Conservation (phyloP, 345 rosid species). For the Citrus sp. region DNA sequence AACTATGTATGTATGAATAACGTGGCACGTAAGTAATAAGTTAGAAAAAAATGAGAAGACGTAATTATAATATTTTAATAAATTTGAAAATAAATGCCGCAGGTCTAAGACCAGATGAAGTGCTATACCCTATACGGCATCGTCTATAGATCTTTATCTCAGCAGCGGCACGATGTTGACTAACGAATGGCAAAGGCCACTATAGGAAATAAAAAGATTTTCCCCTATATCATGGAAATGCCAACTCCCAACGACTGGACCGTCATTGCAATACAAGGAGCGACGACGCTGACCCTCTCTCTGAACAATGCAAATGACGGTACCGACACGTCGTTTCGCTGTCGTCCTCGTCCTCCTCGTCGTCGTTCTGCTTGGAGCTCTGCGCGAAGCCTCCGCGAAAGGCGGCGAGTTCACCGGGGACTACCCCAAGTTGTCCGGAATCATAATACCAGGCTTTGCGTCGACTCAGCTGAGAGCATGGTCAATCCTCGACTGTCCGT, state of each 20-base stretch:
- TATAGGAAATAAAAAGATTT: not conserved
- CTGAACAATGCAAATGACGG: constrained; percentile 22
- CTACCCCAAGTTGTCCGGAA: constrained; percentile 81
- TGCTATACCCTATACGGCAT: not conserved
- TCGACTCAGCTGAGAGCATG: constrained; percentile 97
- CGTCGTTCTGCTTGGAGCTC: constrained; percentile 15
- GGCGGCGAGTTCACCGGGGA: constrained; percentile 50
- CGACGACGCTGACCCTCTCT: not conserved
- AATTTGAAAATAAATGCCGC: not conserved
- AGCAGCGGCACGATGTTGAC: not conserved
- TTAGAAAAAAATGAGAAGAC: too few relatives aligned
- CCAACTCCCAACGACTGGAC: too few relatives aligned
- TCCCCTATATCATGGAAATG: too few relatives aligned
- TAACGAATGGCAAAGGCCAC: not conserved
- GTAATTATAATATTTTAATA: too few relatives aligned
- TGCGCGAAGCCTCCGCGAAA: constrained; percentile 8
- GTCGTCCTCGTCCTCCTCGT: not conserved
- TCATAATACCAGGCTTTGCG: constrained; percentile 96
- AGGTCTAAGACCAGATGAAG: not conserved
- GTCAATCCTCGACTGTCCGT: constrained; percentile 98
- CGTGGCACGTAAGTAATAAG: too few relatives aligned
- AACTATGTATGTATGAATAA: too few relatives aligned
- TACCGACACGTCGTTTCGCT: constrained; percentile 16
- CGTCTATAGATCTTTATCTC: not conserved
- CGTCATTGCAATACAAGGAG: too few relatives aligned